These are phyloP conservation scores for Primulina huaijiensis DNA, from an alignment of 257 asterid species.

Conservation along the genomic window DNA sequence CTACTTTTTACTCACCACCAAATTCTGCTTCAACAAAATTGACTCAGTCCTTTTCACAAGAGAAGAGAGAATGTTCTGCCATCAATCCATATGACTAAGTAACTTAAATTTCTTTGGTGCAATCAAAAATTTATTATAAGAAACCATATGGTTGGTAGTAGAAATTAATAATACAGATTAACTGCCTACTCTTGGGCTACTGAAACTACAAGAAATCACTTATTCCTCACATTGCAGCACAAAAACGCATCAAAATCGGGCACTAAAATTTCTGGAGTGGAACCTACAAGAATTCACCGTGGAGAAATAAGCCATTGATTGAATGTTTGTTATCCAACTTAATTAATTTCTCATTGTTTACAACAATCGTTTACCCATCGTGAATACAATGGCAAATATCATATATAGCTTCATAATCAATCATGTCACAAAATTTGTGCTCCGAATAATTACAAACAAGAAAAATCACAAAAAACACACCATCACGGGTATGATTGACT, in stretches of 20 bases:
- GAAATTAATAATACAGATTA: too few relatives aligned
- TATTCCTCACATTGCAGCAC: not conserved
- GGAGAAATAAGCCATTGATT: not conserved
- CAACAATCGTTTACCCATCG: conserved; percentile 34
- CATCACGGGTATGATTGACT: conserved; percentile 23
- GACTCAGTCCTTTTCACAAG: too few relatives aligned
- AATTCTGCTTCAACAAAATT: too few relatives aligned
- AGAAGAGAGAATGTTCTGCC: too few relatives aligned
- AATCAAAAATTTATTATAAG: too few relatives aligned
- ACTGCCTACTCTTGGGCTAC: too few relatives aligned
- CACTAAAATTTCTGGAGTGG: not conserved
- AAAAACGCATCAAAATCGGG: too few relatives aligned
- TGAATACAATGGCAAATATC: conserved; percentile 26
- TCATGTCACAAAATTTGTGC: conserved; percentile 39
- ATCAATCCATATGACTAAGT: not conserved
- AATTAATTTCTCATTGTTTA: too few relatives aligned
- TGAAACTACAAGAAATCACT: not conserved
- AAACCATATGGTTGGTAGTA: not conserved
- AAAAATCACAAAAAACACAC: conserved; percentile 24
- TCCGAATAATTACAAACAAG: conserved; percentile 29
- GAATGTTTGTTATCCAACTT: not conserved
- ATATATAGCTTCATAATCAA: conserved; percentile 24
- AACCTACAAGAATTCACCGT: not conserved
- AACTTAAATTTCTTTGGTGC: too few relatives aligned
- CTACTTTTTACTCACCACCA: too few relatives aligned